phyloP scores from a whole-genome alignment of 805 yeast genomes.

The Sugiyamaella chiloensis region DNA sequence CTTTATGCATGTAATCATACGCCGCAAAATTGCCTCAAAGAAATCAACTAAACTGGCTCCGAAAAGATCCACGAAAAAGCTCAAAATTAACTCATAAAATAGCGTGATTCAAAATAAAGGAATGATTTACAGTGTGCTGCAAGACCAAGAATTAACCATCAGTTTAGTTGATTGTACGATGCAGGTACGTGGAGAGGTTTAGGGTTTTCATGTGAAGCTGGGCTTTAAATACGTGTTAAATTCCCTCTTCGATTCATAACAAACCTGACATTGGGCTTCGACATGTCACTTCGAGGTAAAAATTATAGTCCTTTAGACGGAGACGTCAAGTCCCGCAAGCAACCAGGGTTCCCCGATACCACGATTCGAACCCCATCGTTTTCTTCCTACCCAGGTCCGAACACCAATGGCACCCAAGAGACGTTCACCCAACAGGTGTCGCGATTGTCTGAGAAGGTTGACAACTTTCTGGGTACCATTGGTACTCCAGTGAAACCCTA shows the following conservation, averaged over 20 bases:
- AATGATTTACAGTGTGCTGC: too few relatives aligned
- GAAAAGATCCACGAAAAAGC: too few relatives aligned
- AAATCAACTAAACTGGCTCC: too few relatives aligned
- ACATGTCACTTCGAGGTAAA: neutral
- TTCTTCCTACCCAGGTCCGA: conserved; percentile 7
- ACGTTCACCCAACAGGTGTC: conserved; percentile 17
- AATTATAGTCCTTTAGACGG: conserved; percentile 7
- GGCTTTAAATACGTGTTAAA: neutral
- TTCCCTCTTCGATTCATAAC: neutral
- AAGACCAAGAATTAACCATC: too few relatives aligned
- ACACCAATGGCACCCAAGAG: neutral
- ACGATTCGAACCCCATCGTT: conserved; percentile 2
- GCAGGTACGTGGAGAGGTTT: neutral
- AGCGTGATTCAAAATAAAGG: too few relatives aligned
- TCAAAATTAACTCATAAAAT: too few relatives aligned
- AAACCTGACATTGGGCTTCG: neutral
- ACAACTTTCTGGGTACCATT: conserved; percentile 32
- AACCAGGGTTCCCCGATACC: conserved; percentile 1
- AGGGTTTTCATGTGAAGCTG: neutral
- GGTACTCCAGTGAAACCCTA: conserved; percentile 38
- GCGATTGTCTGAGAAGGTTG: conserved; percentile 28
- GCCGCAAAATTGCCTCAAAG: too few relatives aligned
- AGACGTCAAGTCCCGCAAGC: conserved; percentile 5
- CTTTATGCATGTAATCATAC: too few relatives aligned
- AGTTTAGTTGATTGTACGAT: too few relatives aligned